Conservation (phyloP, 2,329 filamentous ascomycete species). For the Neurospora crassa region DNA sequence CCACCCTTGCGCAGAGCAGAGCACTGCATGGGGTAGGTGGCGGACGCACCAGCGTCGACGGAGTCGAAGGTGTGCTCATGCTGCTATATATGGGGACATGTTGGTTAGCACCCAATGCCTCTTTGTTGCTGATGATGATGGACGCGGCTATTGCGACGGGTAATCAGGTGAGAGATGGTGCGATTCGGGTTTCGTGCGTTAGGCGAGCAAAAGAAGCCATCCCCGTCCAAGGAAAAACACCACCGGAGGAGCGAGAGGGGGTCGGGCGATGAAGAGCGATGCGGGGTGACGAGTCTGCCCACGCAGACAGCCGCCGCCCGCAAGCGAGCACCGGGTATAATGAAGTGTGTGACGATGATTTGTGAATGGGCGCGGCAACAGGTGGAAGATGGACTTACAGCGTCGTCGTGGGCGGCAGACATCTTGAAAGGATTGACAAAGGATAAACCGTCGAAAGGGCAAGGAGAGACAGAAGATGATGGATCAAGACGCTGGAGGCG, state of each 20-base stretch:
- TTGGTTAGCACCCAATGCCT: neutral
- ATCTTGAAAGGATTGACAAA: slow-evolving; percentile 41
- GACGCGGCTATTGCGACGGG: neutral
- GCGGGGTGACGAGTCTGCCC: slow-evolving; percentile 37
- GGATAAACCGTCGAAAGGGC: slow-evolving; percentile 17
- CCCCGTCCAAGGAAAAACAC: neutral
- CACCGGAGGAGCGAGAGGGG: slow-evolving; percentile 6
- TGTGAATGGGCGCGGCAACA: slow-evolving; percentile 16
- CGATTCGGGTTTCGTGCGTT: neutral
- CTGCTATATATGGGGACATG: slow-evolving; percentile 28
- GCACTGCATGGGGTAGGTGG: slow-evolving; percentile 97
- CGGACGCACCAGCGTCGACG: slow-evolving; percentile 91
- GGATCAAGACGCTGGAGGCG: slow-evolving; percentile 18
- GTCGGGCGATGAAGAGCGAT: slow-evolving; percentile 22
- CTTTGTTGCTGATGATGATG: neutral
- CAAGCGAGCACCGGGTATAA: neutral
- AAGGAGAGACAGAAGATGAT: slow-evolving; percentile 26
- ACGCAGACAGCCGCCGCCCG: slow-evolving; percentile 6
- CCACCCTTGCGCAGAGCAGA: slow-evolving; percentile 99
- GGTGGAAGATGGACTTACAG: slow-evolving; percentile 14
- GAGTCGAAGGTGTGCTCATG: slow-evolving; percentile 74
- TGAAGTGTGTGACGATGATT: neutral
- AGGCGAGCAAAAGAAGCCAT: neutral
- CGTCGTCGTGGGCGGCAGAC: slow-evolving; percentile 33
- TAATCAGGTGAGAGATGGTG: neutral